Base-by-base conservation (phyloP, 2,329 filamentous ascomycete species). In the Dactylellina sp. region DNA sequence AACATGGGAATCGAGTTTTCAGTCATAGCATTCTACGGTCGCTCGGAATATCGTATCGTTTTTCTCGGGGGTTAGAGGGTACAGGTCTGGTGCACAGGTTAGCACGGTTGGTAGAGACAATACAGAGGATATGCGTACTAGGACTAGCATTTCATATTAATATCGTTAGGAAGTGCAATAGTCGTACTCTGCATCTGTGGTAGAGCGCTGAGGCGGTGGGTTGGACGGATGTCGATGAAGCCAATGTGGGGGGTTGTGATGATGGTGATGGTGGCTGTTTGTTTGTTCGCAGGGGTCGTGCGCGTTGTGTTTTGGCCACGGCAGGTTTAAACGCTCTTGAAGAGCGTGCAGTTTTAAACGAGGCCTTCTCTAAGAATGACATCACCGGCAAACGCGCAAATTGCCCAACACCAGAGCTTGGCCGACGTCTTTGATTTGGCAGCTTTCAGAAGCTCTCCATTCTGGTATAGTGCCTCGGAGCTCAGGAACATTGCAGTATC, bases 21-120 rank as follows among this genome's bases (percentile, higher is more conserved):
- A 57, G 53, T 55, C 60, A 65, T 57, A 1, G 37, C 24, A 60
- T 72, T 72, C 60, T 60, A 60, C 68, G 68, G 68, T 72, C 68
- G 68, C 68, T 60, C 44, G 18, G 60, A 72, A 47, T 72, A 40
- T 61, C 28, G 46, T 20, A 35, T 22, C 44, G 28, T 42, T 37
- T 65, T 60, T 49, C 56, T 25, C 61, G 55, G 53, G 22, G 37
- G 60, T 53, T 65, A 55, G 16, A 42, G 50, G 20, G 9, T 18
- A 52, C 39, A 52, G 20, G 20, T n/a, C 59, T 59, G n/a, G 14
- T 1, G 20, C 20, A 9, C 2, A 44, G 4, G 53, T 57, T 20
- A 57, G 53, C 20, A 32, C 9, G 22, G 53, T 24, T 22, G 5
- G 2, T 16, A 3, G 18, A 24, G 35, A 18, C 6, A 1, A n/a